Percentiles rank a stretch among this genome's conserved stretches.
phyloP scores from a whole-genome alignment of 495 filamentous ascomycete genomes.

The Aspergillus haitiensis region DNA sequence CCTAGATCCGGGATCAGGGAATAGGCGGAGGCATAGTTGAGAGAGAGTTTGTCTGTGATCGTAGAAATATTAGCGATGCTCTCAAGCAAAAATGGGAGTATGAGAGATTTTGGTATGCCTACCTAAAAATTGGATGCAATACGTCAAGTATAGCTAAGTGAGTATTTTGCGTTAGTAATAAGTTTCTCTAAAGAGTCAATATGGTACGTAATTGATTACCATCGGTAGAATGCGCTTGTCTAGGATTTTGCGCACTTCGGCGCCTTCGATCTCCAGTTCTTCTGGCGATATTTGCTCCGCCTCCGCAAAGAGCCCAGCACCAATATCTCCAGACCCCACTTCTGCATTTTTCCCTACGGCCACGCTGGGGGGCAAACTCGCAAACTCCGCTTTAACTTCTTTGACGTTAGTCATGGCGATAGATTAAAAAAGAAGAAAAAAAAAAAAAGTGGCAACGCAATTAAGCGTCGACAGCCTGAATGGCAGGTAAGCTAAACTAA shows the following conservation, averaged over 20 bases:
- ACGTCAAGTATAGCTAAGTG: conserved; percentile 38
- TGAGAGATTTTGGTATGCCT: background rate
- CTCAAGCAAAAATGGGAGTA: too few species aligned
- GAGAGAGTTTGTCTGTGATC: conserved; percentile 33
- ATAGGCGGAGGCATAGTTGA: conserved; percentile 47
- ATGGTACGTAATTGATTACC: conserved; percentile 17
- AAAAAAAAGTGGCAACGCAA: too few species aligned
- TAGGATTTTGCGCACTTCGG: conserved; percentile 33
- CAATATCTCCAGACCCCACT: conserved; percentile 33
- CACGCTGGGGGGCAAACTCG: background rate
- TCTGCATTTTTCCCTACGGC: conserved; percentile 27
- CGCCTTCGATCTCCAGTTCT: conserved; percentile 35
- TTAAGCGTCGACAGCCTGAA: too few species aligned
- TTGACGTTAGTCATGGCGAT: conserved; percentile 5
- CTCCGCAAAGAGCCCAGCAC: conserved; percentile 34
- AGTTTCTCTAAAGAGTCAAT: background rate
- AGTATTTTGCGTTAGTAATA: background rate
- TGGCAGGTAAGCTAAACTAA: background rate
- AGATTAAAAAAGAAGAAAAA: conserved; percentile 2
- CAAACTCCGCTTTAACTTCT: conserved; percentile 23
- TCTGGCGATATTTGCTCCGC: conserved; percentile 34
- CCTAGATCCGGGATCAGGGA: conserved; percentile 38
- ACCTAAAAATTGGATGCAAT: conserved; percentile 42
- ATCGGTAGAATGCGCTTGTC: conserved; percentile 41
- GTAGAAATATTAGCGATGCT: background rate